These are phyloP conservation scores for Ocimum tenuiflorum DNA, from an alignment of 257 asterid species.

Conservation along the genomic window DNA sequence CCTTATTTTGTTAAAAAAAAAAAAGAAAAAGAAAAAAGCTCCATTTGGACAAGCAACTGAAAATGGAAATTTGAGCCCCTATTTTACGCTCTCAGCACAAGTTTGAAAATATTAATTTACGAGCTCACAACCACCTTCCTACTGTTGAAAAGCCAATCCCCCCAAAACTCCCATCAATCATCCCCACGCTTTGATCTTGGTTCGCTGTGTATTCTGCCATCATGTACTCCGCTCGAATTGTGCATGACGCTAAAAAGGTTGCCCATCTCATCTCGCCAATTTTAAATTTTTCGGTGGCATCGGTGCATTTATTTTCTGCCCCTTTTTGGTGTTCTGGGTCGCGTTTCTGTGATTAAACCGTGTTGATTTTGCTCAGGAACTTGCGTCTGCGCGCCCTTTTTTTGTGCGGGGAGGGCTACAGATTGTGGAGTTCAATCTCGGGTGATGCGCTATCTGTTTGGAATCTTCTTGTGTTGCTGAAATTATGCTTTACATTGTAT, in stretches of 20 bases:
- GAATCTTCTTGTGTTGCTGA: slow-evolving; percentile 18
- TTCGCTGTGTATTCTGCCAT: slow-evolving; percentile 27
- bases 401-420: not conserved
- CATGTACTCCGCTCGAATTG: slow-evolving; percentile 50
- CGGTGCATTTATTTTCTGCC: not conserved
- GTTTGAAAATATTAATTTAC: too few species aligned
- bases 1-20: too few species aligned
- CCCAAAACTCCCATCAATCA: not conserved
- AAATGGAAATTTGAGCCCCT: too few species aligned
- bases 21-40: too few species aligned
- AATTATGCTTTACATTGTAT: slow-evolving; percentile 1
- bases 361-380: slow-evolving; percentile 9
- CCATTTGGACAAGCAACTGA: too few species aligned
- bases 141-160: slow-evolving; percentile 25
- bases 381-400: not conserved
- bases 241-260: slow-evolving; percentile 67
- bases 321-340: not conserved
- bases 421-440: slow-evolving; percentile 9
- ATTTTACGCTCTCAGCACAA: too few species aligned
- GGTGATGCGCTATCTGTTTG: slow-evolving; percentile 2
- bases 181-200: slow-evolving; percentile 17
- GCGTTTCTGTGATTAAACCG: slow-evolving; percentile 6
- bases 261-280: not conserved
- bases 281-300: not conserved
- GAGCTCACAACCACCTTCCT: too few species aligned